Evolutionary conservation across 371 early-diverging fungal genomes (phyloP).

Genomic region (Phascolomyces articulosus): DNA sequence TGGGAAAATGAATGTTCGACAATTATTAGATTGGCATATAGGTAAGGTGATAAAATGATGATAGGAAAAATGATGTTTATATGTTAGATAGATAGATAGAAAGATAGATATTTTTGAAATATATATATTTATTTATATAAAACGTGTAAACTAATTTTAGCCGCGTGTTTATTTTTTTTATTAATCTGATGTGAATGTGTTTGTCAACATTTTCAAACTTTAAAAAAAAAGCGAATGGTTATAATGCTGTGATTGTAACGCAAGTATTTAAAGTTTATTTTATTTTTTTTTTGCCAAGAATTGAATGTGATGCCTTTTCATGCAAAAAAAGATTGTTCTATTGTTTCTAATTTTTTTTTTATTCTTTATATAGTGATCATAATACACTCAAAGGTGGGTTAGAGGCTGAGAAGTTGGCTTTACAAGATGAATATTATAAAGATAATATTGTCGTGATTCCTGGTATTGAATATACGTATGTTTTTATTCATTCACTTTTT

Average conservation of each 20-base stretch:
- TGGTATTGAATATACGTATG: slow-evolving; percentile 69
- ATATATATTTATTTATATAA: too few species aligned
- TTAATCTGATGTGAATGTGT: too few species aligned
- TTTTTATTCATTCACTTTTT: not conserved
- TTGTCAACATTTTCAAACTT: not conserved
- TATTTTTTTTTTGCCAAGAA: not conserved
- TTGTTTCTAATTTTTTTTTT: slow-evolving; percentile 21
- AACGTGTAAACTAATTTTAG: not conserved
- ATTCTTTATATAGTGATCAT: slow-evolving; percentile 48
- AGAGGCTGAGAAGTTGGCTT: slow-evolving; percentile 64
- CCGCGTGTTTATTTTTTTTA: too few species aligned
- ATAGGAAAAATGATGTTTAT: too few species aligned
- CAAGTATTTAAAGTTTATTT: slow-evolving; percentile 2
- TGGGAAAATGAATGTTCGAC: slow-evolving; percentile 66
- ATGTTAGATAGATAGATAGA: not conserved
- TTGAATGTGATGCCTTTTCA: too few species aligned
- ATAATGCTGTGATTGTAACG: slow-evolving; percentile 72
- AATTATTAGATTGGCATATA: slow-evolving; percentile 67
- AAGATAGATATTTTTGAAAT: too few species aligned
- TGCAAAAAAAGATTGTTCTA: not conserved
- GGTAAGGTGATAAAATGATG: slow-evolving; percentile 46
- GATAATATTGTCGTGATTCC: slow-evolving; percentile 70
- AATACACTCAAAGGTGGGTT: slow-evolving; percentile 73
- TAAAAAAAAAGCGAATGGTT: slow-evolving; percentile 64
- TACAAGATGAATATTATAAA: slow-evolving; percentile 44